Evolutionary conservation across 192 early-diverging fungal species (phyloP).

Genomic region (Martensiomyces pterosporus): DNA sequence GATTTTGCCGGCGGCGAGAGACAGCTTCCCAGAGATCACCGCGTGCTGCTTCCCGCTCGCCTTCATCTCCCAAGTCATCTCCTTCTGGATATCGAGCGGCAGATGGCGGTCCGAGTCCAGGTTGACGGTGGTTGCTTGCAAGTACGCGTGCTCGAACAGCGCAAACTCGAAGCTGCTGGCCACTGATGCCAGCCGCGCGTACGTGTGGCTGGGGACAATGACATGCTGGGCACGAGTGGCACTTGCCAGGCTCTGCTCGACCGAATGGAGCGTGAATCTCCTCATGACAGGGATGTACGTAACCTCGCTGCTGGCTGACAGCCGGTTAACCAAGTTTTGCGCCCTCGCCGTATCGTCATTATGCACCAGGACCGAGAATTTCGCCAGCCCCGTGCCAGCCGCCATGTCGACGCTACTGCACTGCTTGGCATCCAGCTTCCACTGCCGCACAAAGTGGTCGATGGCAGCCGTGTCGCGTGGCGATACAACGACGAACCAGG

Average conservation of each 20-base stretch:
- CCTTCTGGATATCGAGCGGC: slow-evolving; percentile 40
- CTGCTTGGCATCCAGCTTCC: slow-evolving; percentile 33
- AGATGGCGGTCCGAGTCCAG: slow-evolving; percentile 44
- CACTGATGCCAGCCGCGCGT: slow-evolving; percentile 19
- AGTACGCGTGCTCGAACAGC: slow-evolving; percentile 33
- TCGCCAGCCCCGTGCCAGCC: slow-evolving; percentile 26
- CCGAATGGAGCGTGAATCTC: slow-evolving; percentile 28
- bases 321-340: slow-evolving; percentile 31
- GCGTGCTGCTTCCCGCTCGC: slow-evolving; percentile 37
- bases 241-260: slow-evolving; percentile 32
- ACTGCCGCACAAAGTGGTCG: slow-evolving; percentile 35
- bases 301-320: slow-evolving; percentile 21
- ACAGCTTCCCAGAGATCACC: slow-evolving; percentile 24
- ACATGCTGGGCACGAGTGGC: slow-evolving; percentile 38
- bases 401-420: slow-evolving; percentile 41
- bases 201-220: slow-evolving; percentile 35
- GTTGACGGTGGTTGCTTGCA: slow-evolving; percentile 40
- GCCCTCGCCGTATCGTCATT: slow-evolving; percentile 37
- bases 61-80: slow-evolving; percentile 33
- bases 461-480: slow-evolving; percentile 30
- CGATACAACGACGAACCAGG: slow-evolving; percentile 43
- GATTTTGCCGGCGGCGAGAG: slow-evolving; percentile 40
- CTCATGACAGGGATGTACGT: slow-evolving; percentile 33
- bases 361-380: slow-evolving; percentile 36
- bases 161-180: slow-evolving; percentile 21